A percentile compares a stretch with the other conserved stretches of the same genome.
phyloP scores from a whole-genome alignment of 2,329 filamentous ascomycete genomes.

The Sporothrix protearum region DNA sequence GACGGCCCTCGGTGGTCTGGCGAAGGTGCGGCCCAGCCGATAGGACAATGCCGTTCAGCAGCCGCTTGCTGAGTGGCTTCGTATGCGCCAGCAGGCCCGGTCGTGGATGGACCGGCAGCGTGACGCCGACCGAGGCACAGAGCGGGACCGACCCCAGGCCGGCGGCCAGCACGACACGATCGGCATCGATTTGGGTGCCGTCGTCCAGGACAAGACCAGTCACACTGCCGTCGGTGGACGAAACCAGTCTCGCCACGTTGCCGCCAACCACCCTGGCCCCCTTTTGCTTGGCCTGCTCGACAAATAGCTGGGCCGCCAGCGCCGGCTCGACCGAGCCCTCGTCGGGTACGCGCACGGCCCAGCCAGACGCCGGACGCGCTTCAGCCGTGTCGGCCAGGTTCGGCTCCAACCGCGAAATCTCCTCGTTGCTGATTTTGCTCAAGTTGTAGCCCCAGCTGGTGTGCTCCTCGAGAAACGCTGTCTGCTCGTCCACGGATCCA shows the following conservation, averaged over 20 bases:
- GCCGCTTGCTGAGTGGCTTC: conserved; percentile 27
- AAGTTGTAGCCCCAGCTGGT: conserved; percentile 34
- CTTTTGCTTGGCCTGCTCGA: conserved; percentile 6
- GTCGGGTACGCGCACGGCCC: conserved; percentile 28
- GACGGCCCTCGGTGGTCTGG: conserved; percentile 33
- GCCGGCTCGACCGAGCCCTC: conserved; percentile 36
- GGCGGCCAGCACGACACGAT: conserved; percentile 35
- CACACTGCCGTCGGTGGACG: conserved; percentile 18
- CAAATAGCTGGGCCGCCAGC: conserved; percentile 27
- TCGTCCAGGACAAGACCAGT: conserved; percentile 26
- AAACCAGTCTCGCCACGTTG: conserved; percentile 20
- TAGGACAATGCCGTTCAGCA: conserved; percentile 31
- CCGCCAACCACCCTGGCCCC: background rate
- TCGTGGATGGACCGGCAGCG: conserved; percentile 30
- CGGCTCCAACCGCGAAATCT: conserved; percentile 22
- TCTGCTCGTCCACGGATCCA: conserved; percentile 30
- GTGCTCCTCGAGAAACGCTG: conserved; percentile 26
- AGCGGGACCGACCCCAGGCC: conserved; percentile 33
- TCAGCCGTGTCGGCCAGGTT: conserved; percentile 22
- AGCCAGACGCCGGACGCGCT: conserved; percentile 27
- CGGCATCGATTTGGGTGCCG: conserved; percentile 24
- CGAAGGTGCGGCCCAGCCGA: conserved; percentile 32
- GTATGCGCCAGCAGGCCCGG: conserved; percentile 35
- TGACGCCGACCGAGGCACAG: conserved; percentile 30
- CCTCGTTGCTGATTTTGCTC: conserved; percentile 27